These are phyloP conservation scores for Lipomyces yamadae DNA, from an alignment of 805 yeast genomes.

Conservation along the genomic window DNA sequence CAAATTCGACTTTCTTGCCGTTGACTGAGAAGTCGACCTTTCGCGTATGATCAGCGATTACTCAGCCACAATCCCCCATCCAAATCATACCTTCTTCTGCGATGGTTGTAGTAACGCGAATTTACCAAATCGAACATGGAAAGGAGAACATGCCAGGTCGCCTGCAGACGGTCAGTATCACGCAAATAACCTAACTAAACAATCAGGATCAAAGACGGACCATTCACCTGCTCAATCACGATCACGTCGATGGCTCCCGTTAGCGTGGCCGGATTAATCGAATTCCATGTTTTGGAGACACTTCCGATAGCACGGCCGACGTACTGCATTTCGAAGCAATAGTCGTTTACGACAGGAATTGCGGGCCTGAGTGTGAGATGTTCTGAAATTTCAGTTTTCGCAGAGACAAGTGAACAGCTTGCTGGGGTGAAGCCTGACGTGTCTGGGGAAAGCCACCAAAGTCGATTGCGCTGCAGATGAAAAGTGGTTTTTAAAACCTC, in stretches of 20 bases:
- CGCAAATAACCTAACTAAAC: not conserved
- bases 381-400: not conserved
- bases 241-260: slow-evolving; percentile 97
- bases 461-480: not conserved
- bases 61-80: not conserved
- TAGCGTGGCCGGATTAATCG: slow-evolving; percentile 93
- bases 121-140: slow-evolving; percentile 95
- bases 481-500: not conserved
- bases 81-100: slow-evolving; percentile 66
- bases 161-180: slow-evolving; percentile 44
- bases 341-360: not conserved
- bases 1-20: slow-evolving; percentile 76
- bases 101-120: slow-evolving; percentile 91
- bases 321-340: slow-evolving; percentile 72
- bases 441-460: not conserved
- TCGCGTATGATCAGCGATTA: not conserved
- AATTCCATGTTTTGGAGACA: slow-evolving; percentile 95
- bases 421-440: not conserved
- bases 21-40: slow-evolving; percentile 82
- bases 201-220: slow-evolving; percentile 43
- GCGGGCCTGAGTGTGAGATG: not conserved
- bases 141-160: slow-evolving; percentile 85
- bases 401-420: not conserved
- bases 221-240: slow-evolving; percentile 87
- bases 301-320: slow-evolving; percentile 94